A percentile compares a stretch with the other conserved stretches of the same genome.
phyloP scores from a whole-genome alignment of 257 asterid species.

The Solanum phureja region DNA sequence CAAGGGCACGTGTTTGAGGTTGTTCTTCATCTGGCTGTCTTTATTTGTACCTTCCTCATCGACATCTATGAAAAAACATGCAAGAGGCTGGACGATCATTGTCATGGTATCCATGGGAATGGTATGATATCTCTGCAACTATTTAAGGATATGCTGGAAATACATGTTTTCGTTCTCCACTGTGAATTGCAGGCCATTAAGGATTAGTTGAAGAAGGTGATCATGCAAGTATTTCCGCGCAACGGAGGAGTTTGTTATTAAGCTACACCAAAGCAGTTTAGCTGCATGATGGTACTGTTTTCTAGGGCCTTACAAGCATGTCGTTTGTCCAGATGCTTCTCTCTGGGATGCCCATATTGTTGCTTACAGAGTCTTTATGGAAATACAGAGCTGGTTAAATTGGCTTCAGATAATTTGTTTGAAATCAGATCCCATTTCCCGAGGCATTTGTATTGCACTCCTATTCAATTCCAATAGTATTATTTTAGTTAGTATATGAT shows the following conservation, averaged over 20 bases:
- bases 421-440: slow-evolving; percentile 21
- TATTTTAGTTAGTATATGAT: neutral
- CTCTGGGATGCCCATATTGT: slow-evolving; percentile 59
- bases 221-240: slow-evolving; percentile 20
- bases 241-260: slow-evolving; percentile 46
- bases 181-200: slow-evolving; percentile 59
- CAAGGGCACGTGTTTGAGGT: slow-evolving; percentile 40
- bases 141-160: slow-evolving; percentile 34
- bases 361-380: slow-evolving; percentile 45
- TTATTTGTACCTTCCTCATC: slow-evolving; percentile 54
- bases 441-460: neutral
- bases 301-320: slow-evolving; percentile 49
- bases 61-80: slow-evolving; percentile 67
- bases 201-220: slow-evolving; percentile 48
- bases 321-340: slow-evolving; percentile 35
- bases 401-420: slow-evolving; percentile 30
- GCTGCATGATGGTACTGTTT: slow-evolving; percentile 62
- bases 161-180: slow-evolving; percentile 23
- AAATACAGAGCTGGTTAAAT: slow-evolving; percentile 41
- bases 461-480: neutral
- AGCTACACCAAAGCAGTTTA: slow-evolving; percentile 42
- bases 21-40: slow-evolving; percentile 35
- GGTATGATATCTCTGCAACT: slow-evolving; percentile 32
- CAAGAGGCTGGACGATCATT: slow-evolving; percentile 22
- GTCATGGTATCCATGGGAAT: slow-evolving; percentile 46